Percentiles rank a stretch among this genome's conserved stretches.
Conservation (phyloP, 1,139 yeast genomes). For the Lodderomyces metapsilosis region DNA sequence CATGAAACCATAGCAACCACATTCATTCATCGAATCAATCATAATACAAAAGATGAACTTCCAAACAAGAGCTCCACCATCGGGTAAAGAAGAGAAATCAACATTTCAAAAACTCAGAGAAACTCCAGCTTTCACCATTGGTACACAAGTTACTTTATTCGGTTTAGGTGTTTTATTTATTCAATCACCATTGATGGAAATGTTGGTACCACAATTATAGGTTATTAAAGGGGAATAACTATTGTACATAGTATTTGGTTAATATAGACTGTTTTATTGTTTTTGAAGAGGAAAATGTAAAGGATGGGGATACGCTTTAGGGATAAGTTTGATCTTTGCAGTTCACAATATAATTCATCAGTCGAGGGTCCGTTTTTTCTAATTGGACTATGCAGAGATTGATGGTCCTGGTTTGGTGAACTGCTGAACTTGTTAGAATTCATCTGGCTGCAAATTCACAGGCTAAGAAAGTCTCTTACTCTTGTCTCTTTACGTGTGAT, state of each 20-base stretch:
- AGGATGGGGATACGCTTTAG: not conserved
- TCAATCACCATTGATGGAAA: slow-evolving; percentile 77
- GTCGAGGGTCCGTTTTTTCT: no score
- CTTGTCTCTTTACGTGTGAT: no score
- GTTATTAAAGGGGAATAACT: not conserved
- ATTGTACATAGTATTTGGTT: not conserved
- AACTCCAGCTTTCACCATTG: slow-evolving; percentile 64
- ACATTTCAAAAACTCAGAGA: slow-evolving; percentile 52
- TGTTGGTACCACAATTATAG: slow-evolving; percentile 73
- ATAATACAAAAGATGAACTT: slow-evolving; percentile 17
- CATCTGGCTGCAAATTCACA: no score
- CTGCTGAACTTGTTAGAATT: no score
- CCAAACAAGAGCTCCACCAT: slow-evolving; percentile 26
- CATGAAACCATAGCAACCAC: not conserved
- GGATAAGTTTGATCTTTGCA: not conserved
- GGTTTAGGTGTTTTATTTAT: slow-evolving; percentile 72
- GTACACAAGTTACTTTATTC: slow-evolving; percentile 61
- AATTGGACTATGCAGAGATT: no score
- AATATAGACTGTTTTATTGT: not conserved
- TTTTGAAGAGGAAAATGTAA: not conserved
- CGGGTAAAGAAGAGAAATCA: slow-evolving; percentile 27
- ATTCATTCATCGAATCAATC: no score
- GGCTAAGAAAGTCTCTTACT: no score
- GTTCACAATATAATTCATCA: no score
- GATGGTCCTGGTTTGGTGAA: no score